Conservation (phyloP, 108 stramenopile species). For the Fragilaria crotonensis region DNA sequence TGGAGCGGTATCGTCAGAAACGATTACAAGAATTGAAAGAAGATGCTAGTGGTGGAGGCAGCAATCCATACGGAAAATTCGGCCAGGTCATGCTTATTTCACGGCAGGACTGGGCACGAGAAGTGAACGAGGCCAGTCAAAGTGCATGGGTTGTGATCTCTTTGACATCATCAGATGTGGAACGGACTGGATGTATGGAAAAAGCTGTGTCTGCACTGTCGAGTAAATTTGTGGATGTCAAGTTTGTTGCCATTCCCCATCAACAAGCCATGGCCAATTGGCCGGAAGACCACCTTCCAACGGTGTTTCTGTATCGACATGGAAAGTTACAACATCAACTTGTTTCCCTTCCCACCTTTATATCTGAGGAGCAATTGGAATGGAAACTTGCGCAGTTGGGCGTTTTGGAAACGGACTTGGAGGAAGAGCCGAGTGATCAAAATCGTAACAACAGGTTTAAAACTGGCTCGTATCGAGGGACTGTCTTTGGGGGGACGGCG, state of each 20-base stretch:
- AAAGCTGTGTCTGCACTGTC: conserved; percentile 25
- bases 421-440: too few species aligned
- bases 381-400: conserved; percentile 42
- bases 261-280: conserved; percentile 80
- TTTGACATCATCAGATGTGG: conserved; percentile 28
- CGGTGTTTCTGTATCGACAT: conserved; percentile 83
- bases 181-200: conserved; percentile 36
- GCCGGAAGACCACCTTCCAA: conserved; percentile 84
- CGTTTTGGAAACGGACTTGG: conserved; percentile 39
- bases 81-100: too few species aligned
- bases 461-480: too few species aligned
- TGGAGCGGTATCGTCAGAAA: conserved; percentile 43
- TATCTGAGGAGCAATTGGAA: conserved; percentile 24
- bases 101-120: conserved; percentile 56
- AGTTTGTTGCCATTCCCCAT: conserved; percentile 78
- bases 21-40: conserved; percentile 45
- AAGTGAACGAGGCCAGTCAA: conserved; percentile 67
- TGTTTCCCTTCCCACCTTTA: conserved; percentile 32
- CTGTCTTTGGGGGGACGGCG: too few species aligned
- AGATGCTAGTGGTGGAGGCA: too few species aligned
- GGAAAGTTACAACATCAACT: conserved; percentile 82
- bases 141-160: conserved; percentile 61
- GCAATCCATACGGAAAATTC: too few species aligned
- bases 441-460: too few species aligned
- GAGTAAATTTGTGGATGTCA: conserved; percentile 30